phyloP scores from a whole-genome alignment of 2,329 filamentous ascomycete genomes.

The Ophiostoma ips region DNA sequence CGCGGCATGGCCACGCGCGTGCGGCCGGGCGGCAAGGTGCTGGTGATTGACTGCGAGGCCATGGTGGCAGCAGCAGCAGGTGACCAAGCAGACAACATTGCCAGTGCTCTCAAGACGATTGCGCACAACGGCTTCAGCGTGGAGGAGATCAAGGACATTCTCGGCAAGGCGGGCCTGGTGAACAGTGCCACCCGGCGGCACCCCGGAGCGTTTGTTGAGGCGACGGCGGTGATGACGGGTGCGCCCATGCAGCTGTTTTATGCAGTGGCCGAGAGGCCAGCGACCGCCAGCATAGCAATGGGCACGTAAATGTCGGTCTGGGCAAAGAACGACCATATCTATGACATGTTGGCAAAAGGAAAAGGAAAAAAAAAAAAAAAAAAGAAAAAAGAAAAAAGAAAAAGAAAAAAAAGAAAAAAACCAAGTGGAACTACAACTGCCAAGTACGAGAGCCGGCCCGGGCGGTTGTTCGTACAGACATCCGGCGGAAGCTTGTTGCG shows the following conservation, averaged over 20 bases:
- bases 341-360: no score
- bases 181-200: background rate
- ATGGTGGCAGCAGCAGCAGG: background rate
- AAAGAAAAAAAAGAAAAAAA: no score
- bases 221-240: background rate
- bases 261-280: conserved; percentile 1
- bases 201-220: background rate
- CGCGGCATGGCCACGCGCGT: conserved; percentile 11
- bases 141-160: conserved; percentile 9
- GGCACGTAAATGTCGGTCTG: no score
- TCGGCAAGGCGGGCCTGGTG: conserved; percentile 8
- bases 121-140: conserved; percentile 8
- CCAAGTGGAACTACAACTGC: no score
- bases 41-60: conserved; percentile 14
- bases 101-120: conserved; percentile 2
- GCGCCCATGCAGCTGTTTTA: conserved; percentile 6
- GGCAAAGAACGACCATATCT: no score
- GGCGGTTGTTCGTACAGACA: no score
- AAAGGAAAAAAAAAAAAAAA: no score
- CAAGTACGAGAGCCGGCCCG: no score
- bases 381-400: no score
- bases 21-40: conserved; percentile 11
- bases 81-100: background rate
- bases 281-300: no score
- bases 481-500: no score